Percentiles rank a stretch among this genome's conserved stretches.
phyloP scores from a whole-genome alignment of 371 early-diverging fungal species.

The Catenaria anguillulae region DNA sequence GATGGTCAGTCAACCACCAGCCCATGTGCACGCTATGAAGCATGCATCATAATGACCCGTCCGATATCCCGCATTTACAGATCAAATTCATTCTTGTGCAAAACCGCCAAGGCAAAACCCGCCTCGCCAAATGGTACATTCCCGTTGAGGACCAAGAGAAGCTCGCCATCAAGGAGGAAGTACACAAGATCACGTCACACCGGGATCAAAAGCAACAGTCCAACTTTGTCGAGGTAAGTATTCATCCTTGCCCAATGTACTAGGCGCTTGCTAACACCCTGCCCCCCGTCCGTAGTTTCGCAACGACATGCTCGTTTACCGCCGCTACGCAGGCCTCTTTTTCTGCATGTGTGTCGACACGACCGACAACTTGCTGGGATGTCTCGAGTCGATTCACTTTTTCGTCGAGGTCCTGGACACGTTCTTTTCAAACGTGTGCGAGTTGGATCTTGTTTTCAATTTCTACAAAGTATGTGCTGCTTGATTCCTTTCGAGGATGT shows the following conservation, averaged over 20 bases:
- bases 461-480: slow-evolving; percentile 62
- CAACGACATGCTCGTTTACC: slow-evolving; percentile 89
- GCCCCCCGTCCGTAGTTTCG: no score
- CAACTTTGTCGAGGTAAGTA: slow-evolving; percentile 95
- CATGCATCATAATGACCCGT: no score
- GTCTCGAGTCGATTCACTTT: slow-evolving; percentile 90
- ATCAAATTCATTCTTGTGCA: slow-evolving; percentile 92
- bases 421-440: slow-evolving; percentile 96
- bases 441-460: slow-evolving; percentile 92
- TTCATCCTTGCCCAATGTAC: no score
- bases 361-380: slow-evolving; percentile 88
- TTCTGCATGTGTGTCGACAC: slow-evolving; percentile 95
- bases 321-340: slow-evolving; percentile 91
- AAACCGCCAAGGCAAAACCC: slow-evolving; percentile 93
- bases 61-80: no score
- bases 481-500: no score
- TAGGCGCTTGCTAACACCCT: no score
- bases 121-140: slow-evolving; percentile 91
- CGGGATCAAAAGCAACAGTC: slow-evolving; percentile 90
- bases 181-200: slow-evolving; percentile 86
- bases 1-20: no score
- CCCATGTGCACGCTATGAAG: no score
- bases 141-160: slow-evolving; percentile 88
- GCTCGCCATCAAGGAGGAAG: slow-evolving; percentile 78
- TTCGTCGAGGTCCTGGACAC: slow-evolving; percentile 95